Evolutionary conservation across 2,329 filamentous ascomycete genomes (phyloP).

Genomic region (Penicillium sclerotiorum): DNA sequence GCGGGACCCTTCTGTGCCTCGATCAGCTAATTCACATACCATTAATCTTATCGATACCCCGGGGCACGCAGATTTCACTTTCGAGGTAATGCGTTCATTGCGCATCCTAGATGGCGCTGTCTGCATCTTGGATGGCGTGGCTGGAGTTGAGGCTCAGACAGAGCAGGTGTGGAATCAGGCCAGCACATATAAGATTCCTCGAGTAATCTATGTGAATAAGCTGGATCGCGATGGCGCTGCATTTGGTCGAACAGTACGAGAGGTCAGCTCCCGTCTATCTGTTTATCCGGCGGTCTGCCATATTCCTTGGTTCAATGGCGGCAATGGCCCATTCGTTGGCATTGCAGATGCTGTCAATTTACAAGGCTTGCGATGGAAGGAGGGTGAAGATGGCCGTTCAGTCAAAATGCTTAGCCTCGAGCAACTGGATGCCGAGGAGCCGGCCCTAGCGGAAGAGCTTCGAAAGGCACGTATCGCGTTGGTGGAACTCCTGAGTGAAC

Average conservation of each 20-base stretch:
- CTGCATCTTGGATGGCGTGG: slow-evolving; percentile 90
- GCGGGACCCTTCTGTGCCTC: slow-evolving; percentile 46
- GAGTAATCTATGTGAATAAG: slow-evolving; percentile 82
- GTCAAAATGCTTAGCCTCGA: slow-evolving; percentile 60
- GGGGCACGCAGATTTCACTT: slow-evolving; percentile 95
- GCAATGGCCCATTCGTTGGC: slow-evolving; percentile 74
- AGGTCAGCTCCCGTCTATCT: slow-evolving; percentile 76
- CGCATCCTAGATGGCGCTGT: slow-evolving; percentile 86
- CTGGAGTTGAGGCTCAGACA: slow-evolving; percentile 94
- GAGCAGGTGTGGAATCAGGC: slow-evolving; percentile 96
- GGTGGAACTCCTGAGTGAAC: slow-evolving; percentile 81
- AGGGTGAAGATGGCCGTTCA: slow-evolving; percentile 65
- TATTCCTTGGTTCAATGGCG: slow-evolving; percentile 85
- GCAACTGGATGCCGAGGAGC: slow-evolving; percentile 55
- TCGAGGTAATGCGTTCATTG: slow-evolving; percentile 89
- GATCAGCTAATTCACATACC: slow-evolving; percentile 62
- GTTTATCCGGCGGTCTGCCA: slow-evolving; percentile 91
- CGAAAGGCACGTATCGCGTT: slow-evolving; percentile 74
- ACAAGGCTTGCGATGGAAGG: slow-evolving; percentile 73
- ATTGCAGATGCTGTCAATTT: slow-evolving; percentile 81
- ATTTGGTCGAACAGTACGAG: slow-evolving; percentile 82
- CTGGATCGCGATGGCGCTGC: slow-evolving; percentile 79
- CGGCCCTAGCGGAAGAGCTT: slow-evolving; percentile 64
- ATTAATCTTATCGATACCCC: slow-evolving; percentile 96
- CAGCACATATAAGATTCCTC: slow-evolving; percentile 79